A percentile compares a stretch with the other conserved stretches of the same genome.
Conservation (phyloP, 2,329 filamentous ascomycete genomes). For the Bisporella sp. region DNA sequence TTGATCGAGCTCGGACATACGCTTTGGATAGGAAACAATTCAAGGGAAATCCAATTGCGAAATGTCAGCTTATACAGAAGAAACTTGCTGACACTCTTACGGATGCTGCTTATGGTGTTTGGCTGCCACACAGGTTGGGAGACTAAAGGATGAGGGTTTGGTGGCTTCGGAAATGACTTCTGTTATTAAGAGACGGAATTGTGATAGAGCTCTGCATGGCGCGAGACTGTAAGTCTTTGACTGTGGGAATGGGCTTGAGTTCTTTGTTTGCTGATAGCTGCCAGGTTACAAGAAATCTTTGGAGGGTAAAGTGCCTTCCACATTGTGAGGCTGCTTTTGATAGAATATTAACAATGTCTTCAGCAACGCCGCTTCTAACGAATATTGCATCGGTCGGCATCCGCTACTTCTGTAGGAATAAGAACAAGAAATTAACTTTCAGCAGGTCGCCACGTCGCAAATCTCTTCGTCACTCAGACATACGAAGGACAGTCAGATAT, state of each 20-base stretch:
- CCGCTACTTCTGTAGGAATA: too few species aligned
- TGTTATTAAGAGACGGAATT: constrained; percentile 97
- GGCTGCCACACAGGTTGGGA: constrained; percentile 82
- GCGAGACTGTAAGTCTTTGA: too few species aligned
- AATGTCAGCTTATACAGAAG: constrained; percentile 96
- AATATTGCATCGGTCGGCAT: too few species aligned
- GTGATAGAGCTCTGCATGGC: constrained; percentile 77
- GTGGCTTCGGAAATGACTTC: constrained; percentile 91
- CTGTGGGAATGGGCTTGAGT: too few species aligned
- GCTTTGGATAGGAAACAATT: constrained; percentile 93
- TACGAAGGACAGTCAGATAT: constrained; percentile 99
- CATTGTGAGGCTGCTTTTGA: too few species aligned
- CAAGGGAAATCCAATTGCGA: constrained; percentile 89
- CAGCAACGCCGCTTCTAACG: too few species aligned
- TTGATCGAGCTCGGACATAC: constrained; percentile 74
- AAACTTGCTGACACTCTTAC: constrained; percentile 91
- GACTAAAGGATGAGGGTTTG: constrained; percentile 87
- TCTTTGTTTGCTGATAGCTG: too few species aligned
- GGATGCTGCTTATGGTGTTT: constrained; percentile 86
- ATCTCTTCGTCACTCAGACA: constrained; percentile 94
- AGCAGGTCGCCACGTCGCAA: too few species aligned
- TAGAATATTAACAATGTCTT: too few species aligned
- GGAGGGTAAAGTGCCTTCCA: constrained; percentile 98
- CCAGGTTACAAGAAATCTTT: too few species aligned
- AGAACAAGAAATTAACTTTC: too few species aligned